Evolutionary conservation across 2,329 filamentous ascomycete species (phyloP).

Genomic region (Aspergillus fructus): DNA sequence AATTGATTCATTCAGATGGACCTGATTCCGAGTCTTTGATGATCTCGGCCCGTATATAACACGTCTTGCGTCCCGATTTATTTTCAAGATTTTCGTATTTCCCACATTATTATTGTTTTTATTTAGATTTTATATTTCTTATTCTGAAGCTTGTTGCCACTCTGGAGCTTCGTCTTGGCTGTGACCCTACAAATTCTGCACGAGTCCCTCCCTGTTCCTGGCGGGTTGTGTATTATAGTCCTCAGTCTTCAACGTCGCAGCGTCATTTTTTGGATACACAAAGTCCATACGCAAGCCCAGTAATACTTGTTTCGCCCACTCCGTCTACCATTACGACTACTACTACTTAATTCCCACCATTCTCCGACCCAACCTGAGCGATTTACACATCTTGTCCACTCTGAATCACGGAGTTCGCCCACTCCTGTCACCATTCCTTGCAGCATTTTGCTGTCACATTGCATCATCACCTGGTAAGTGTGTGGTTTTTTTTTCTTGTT

Average conservation of each 20-base stretch:
- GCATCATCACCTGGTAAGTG: slow-evolving; percentile 2
- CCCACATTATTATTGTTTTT: neutral
- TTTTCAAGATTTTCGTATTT: neutral
- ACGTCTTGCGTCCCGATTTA: neutral
- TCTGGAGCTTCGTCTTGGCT: slow-evolving; percentile 1
- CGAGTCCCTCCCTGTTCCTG: slow-evolving; percentile 11
- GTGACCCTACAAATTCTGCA: slow-evolving; percentile 11
- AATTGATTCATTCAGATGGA: neutral
- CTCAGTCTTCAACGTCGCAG: neutral
- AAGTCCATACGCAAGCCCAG: neutral
- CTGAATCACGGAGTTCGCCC: neutral
- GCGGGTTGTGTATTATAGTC: neutral
- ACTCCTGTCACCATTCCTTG: neutral
- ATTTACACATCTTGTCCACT: neutral
- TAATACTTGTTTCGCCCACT: neutral
- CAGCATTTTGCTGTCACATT: neutral
- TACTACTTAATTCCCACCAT: neutral
- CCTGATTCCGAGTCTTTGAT: neutral
- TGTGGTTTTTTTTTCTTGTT: neutral
- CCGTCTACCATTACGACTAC: neutral
- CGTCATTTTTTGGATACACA: slow-evolving; percentile 1
- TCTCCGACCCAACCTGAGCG: neutral
- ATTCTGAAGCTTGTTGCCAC: slow-evolving; percentile 1
- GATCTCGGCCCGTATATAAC: neutral
- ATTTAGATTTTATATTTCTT: neutral